phyloP scores from a whole-genome alignment of 2,329 filamentous ascomycete species.

The Phaeomoniella chlamydospora region DNA sequence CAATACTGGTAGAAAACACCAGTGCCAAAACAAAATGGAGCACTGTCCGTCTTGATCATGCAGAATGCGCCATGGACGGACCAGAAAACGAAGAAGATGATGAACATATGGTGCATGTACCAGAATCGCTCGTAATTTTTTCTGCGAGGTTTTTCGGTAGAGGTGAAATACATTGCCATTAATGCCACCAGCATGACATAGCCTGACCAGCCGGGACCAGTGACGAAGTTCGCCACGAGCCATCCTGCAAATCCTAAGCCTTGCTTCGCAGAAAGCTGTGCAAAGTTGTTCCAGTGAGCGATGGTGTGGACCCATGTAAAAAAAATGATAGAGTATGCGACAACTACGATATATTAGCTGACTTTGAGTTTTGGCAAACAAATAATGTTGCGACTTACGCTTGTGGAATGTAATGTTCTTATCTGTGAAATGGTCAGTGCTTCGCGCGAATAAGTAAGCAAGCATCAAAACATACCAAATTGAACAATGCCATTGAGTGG shows the following conservation, averaged over 20 bases:
- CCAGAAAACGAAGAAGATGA: conserved; percentile 84
- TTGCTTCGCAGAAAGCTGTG: conserved; percentile 59
- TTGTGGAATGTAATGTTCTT: conserved; percentile 56
- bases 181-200: conserved; percentile 70
- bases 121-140: conserved; percentile 83
- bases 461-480: conserved; percentile 31
- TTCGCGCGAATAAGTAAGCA: background rate
- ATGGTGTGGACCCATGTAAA: conserved; percentile 79
- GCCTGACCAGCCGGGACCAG: conserved; percentile 72
- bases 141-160: conserved; percentile 60
- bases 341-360: conserved; percentile 19
- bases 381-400: conserved; percentile 19
- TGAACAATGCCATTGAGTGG: conserved; percentile 76
- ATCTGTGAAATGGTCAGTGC: conserved; percentile 2
- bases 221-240: conserved; percentile 61
- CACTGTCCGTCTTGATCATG: conserved; percentile 76
- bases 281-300: conserved; percentile 79
- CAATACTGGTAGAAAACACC: conserved; percentile 85
- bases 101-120: conserved; percentile 80
- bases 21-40: conserved; percentile 60
- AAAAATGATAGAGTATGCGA: conserved; percentile 78
- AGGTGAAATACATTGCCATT: conserved; percentile 66
- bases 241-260: conserved; percentile 66
- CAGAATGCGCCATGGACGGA: conserved; percentile 80
- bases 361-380: background rate